Conservation (phyloP, 116 monocot genomes). For the Trichopus zeylanicus region DNA sequence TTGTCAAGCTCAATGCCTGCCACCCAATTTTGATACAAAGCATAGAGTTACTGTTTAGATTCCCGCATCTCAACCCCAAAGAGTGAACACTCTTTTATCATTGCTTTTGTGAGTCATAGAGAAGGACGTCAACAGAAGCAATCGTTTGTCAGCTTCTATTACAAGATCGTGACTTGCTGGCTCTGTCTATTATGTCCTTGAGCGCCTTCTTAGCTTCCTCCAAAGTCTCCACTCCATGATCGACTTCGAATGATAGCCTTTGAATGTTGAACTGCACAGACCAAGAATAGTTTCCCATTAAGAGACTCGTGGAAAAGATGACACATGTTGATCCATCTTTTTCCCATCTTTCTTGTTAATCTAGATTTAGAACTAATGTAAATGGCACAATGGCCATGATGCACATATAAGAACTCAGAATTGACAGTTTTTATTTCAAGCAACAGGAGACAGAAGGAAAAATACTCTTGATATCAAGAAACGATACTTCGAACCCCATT, state of each 20-base stretch:
- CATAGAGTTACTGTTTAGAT: too few relatives aligned
- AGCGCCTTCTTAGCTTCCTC: slow-evolving; percentile 67
- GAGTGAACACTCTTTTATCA: background rate
- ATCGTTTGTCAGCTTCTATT: slow-evolving; percentile 1
- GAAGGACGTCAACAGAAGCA: background rate
- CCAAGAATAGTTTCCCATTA: background rate
- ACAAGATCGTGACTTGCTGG: slow-evolving; percentile 5
- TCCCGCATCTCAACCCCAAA: too few relatives aligned
- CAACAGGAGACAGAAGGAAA: too few relatives aligned
- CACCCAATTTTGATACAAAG: too few relatives aligned
- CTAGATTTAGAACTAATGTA: background rate
- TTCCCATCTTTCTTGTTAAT: background rate
- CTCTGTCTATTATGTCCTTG: slow-evolving; percentile 31
- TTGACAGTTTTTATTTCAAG: too few relatives aligned
- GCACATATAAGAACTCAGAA: too few relatives aligned
- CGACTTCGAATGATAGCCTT: slow-evolving; percentile 56
- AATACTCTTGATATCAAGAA: too few relatives aligned
- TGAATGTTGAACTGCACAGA: slow-evolving; percentile 60
- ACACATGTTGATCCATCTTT: background rate
- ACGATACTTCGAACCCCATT: too few relatives aligned
- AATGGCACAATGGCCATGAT: too few relatives aligned
- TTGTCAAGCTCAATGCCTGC: too few relatives aligned
- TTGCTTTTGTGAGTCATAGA: too few relatives aligned
- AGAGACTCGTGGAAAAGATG: too few relatives aligned
- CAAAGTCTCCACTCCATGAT: slow-evolving; percentile 45